A percentile compares a stretch with the other conserved stretches of the same genome.
These are phyloP conservation scores for Meripilus lineatus DNA, from an alignment of 1,284 basidiomycete species.

Conservation along the genomic window DNA sequence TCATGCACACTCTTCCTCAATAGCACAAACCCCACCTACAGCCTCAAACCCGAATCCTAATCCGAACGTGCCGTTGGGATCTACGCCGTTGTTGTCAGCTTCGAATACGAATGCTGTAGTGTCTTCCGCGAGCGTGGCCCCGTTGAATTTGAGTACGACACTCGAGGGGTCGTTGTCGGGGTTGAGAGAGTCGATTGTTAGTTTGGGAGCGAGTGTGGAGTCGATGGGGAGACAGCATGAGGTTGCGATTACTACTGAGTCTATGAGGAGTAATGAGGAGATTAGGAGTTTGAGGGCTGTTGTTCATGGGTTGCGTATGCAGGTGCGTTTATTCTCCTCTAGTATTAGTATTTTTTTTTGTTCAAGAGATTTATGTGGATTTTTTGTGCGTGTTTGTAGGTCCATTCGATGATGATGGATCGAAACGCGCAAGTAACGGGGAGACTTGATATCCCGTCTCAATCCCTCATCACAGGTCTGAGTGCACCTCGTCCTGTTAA, in stretches of 20 bases:
- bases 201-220: conserved; percentile 54
- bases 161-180: conserved; percentile 55
- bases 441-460: not conserved
- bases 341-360: not conserved
- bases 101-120: not conserved
- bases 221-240: conserved; percentile 59
- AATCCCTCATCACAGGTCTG: too few relatives aligned
- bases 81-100: not conserved
- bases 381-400: conserved; percentile 29
- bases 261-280: conserved; percentile 70
- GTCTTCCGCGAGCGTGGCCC: conserved; percentile 40
- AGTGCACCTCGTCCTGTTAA: not conserved
- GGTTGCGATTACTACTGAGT: conserved; percentile 66
- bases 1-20: not conserved
- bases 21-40: too few relatives aligned
- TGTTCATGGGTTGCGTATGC: conserved; percentile 77
- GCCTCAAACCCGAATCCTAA: not conserved
- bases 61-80: not conserved
- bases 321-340: conserved; percentile 39
- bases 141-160: conserved; percentile 53
- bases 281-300: conserved; percentile 67
- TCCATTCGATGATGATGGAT: conserved; percentile 66
- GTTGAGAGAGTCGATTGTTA: conserved; percentile 55
- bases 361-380: not conserved
- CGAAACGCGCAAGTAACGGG: conserved; percentile 52